Evolutionary conservation across 805 yeast genomes (phyloP).

Genomic region (Barnettozyma populi): DNA sequence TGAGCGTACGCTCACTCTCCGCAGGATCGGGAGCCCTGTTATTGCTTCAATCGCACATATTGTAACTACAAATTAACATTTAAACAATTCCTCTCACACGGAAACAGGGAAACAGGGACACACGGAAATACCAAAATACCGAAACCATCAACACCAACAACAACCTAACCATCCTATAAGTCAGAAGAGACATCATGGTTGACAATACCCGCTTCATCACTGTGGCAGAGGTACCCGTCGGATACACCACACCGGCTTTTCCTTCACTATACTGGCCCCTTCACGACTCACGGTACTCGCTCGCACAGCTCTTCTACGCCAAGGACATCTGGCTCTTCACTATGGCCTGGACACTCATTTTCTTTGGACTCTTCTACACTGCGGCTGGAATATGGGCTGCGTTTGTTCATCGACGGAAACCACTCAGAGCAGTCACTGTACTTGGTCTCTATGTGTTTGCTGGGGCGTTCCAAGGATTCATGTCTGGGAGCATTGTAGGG

Average conservation of each 20-base stretch:
- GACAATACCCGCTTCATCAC: constrained; percentile 22
- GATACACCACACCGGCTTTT: constrained; percentile 71
- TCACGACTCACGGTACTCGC: constrained; percentile 28
- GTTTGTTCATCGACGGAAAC: constrained; percentile 38
- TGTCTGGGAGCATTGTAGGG: constrained; percentile 75
- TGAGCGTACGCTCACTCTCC: too few species aligned
- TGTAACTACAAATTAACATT: too few species aligned
- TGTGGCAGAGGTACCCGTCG: constrained; percentile 65
- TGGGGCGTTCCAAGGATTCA: constrained; percentile 61
- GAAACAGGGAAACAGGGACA: too few species aligned
- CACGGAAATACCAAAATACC: too few species aligned
- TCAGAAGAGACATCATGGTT: neutral
- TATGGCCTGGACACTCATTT: constrained; percentile 70
- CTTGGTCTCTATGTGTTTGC: constrained; percentile 38
- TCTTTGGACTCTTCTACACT: constrained; percentile 56
- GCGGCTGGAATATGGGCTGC: constrained; percentile 62
- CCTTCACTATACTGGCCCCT: constrained; percentile 80
- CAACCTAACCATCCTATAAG: neutral
- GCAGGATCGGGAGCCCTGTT: too few species aligned
- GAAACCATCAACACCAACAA: neutral
- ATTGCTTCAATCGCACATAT: too few species aligned
- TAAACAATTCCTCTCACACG: neutral
- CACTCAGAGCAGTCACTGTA: constrained; percentile 38
- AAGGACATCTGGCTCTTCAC: constrained; percentile 81
- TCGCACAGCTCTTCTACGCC: constrained; percentile 61